A percentile compares a stretch with the other conserved stretches of the same genome.
These are phyloP conservation scores for Lichtheimia ornata DNA, from an alignment of 371 early-diverging fungal species.

Conservation along the genomic window DNA sequence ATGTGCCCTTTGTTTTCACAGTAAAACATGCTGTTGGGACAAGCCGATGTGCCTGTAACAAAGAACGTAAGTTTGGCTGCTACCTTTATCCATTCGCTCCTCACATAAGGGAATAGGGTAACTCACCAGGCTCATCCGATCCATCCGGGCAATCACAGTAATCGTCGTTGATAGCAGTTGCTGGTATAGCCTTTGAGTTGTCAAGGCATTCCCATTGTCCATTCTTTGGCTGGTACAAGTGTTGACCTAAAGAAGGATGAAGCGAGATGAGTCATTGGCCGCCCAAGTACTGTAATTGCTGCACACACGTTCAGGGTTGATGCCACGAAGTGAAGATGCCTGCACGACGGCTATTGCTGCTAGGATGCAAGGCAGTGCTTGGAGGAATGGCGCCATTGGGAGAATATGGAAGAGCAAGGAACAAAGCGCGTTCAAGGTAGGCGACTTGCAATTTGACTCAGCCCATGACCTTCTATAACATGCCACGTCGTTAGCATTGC, in stretches of 20 bases:
- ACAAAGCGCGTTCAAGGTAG: too few species aligned
- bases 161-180: slow-evolving; percentile 86
- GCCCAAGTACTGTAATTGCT: not conserved
- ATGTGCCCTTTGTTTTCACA: slow-evolving; percentile 82
- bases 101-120: not conserved
- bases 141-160: slow-evolving; percentile 96
- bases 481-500: too few species aligned
- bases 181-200: slow-evolving; percentile 66
- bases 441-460: too few species aligned
- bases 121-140: slow-evolving; percentile 91
- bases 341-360: slow-evolving; percentile 11
- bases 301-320: slow-evolving; percentile 7
- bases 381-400: slow-evolving; percentile 4
- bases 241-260: not conserved
- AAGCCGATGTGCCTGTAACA: slow-evolving; percentile 85
- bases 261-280: not conserved
- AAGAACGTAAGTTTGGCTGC: not conserved
- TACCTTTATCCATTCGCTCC: not conserved
- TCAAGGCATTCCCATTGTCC: slow-evolving; percentile 78
- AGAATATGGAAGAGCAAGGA: not conserved
- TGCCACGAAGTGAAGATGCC: slow-evolving; percentile 8
- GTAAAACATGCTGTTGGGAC: slow-evolving; percentile 76
- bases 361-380: slow-evolving; percentile 9
- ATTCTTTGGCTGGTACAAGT: slow-evolving; percentile 19
- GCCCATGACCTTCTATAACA: too few species aligned